Base-by-base conservation (phyloP, 352 stramenopile species). In the Phytopythium litorale region DNA sequence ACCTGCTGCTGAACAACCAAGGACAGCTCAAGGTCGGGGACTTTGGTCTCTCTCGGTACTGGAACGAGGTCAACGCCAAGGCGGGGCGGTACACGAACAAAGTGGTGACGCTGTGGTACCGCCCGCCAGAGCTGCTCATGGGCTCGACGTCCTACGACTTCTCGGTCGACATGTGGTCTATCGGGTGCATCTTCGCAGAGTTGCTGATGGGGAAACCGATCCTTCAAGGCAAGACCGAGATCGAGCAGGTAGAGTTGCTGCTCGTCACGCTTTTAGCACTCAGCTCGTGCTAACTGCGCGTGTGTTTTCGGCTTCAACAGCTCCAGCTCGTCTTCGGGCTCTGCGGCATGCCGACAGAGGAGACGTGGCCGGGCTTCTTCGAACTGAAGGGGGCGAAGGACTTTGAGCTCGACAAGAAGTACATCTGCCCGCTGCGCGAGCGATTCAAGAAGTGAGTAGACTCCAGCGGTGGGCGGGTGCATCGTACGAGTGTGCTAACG, bases 51-150 rank as follows among this genome's bases (percentile, higher is more conserved):
- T 92, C 84, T 25, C 75, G 87, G 13, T 93, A 88, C 51, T 95
- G 84, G 84, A 95, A 91, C 49, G 87, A 94, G 61, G 82, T 91
- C 7, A 91, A 90, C 35, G 84, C 84, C 30, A 92, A 92, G 56
- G 85, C 84, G 18, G 86, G 86, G 23, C 71, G 81, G 21, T 95
- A 95, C 58, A 98, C 93, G 21, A 97, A 98, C 76, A 98, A 98
- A 62, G 95, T 98, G 2, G 94, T 97, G 13, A 98, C 95, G 32
- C 71, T 97, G 21, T 98, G 95, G 95, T 98, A 98, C 68, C 80
- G 95, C 19, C 84, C 94, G 2, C 95, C 95, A 0, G 95, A 98
- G 63, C 76, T 98, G 18, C 69, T 98, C 23, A 82, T 98, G 56
- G 92, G 94, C 4, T 96, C 80, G 19, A 97, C 91, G 4, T 88